Evolutionary conservation across 23 red algal species (phyloP).

Genomic region (Gracilaria caudata): DNA sequence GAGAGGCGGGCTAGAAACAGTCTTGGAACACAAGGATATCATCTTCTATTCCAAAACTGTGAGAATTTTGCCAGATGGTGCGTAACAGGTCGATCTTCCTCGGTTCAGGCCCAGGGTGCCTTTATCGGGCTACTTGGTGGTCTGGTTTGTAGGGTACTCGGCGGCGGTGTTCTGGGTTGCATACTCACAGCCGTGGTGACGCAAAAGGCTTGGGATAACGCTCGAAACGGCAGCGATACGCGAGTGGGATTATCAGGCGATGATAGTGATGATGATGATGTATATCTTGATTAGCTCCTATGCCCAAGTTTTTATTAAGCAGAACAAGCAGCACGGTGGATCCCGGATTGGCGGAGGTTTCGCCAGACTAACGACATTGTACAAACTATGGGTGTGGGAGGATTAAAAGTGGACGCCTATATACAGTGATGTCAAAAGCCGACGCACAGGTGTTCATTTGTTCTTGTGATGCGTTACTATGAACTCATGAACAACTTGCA

Average conservation of each 20-base stretch:
- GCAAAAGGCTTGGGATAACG: slow-evolving; percentile 61
- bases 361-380: neutral
- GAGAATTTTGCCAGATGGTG: slow-evolving; percentile 80
- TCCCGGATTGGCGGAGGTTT: neutral
- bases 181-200: slow-evolving; percentile 42
- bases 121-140: slow-evolving; percentile 45
- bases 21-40: slow-evolving; percentile 52
- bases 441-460: neutral
- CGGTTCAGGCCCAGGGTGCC: slow-evolving; percentile 50
- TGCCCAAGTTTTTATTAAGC: neutral
- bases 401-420: neutral
- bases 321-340: neutral
- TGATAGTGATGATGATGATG: slow-evolving; percentile 32
- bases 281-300: neutral
- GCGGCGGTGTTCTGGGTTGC: slow-evolving; percentile 64
- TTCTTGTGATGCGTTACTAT: slow-evolving; percentile 22
- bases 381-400: neutral
- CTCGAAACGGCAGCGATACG: slow-evolving; percentile 43
- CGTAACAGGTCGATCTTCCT: slow-evolving; percentile 44
- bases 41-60: slow-evolving; percentile 71
- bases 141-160: slow-evolving; percentile 41
- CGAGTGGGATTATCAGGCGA: slow-evolving; percentile 17
- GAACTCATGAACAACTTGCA: slow-evolving; percentile 43
- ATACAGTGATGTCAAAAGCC: neutral
- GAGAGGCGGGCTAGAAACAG: slow-evolving; percentile 43